Conservation (phyloP, 345 rosid species). For the Erucastrum elatum region DNA sequence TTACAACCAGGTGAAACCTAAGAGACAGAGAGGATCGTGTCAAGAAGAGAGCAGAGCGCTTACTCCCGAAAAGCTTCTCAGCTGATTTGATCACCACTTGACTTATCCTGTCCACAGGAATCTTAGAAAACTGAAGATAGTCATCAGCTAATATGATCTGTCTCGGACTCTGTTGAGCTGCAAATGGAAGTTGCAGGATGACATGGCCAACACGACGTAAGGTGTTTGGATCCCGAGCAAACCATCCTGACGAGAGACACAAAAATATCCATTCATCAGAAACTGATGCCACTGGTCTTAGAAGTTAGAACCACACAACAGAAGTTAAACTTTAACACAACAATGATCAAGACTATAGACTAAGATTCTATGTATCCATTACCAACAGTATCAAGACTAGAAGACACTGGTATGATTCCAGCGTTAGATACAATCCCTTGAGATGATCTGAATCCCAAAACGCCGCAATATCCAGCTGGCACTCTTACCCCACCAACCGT, state of each 20-base stretch:
- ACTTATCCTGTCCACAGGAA: slow-evolving; percentile 45
- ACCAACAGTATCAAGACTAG: slow-evolving; percentile 89
- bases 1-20: neutral
- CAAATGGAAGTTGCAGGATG: slow-evolving; percentile 84
- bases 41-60: neutral
- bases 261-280: slow-evolving; percentile 22
- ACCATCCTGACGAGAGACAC: slow-evolving; percentile 64
- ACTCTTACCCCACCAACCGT: slow-evolving; percentile 89
- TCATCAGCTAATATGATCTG: slow-evolving; percentile 91
- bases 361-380: slow-evolving; percentile 33
- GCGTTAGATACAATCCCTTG: slow-evolving; percentile 61
- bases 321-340: neutral
- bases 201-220: slow-evolving; percentile 84
- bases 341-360: neutral
- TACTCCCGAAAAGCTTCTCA: slow-evolving; percentile 8
- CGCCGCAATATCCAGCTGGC: slow-evolving; percentile 80
- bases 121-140: slow-evolving; percentile 68
- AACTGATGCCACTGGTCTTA: neutral
- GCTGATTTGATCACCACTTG: slow-evolving; percentile 35
- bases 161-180: slow-evolving; percentile 71
- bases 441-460: slow-evolving; percentile 83
- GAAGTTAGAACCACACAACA: neutral
- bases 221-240: slow-evolving; percentile 85
- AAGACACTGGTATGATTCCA: slow-evolving; percentile 66
- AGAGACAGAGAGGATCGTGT: neutral